These are phyloP conservation scores for Termitomyces sp. DNA, from an alignment of 768 basidiomycete species.

Conservation along the genomic window DNA sequence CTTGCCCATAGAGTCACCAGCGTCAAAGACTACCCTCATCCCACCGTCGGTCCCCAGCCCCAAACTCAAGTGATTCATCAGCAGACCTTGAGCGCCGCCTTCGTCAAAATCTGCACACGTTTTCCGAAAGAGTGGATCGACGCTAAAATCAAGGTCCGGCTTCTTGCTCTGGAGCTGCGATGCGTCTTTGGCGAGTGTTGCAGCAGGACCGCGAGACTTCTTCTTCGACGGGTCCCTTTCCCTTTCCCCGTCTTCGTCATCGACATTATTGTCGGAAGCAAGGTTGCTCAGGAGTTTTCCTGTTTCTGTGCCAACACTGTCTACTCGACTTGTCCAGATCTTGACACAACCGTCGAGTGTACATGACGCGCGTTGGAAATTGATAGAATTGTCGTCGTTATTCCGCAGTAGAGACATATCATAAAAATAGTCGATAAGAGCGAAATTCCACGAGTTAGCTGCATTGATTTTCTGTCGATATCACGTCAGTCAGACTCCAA, in stretches of 20 bases:
- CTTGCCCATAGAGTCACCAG: constrained; percentile 82
- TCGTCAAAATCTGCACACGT: constrained; percentile 99
- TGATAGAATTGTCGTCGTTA: constrained; percentile 91
- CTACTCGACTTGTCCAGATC: constrained; percentile 98
- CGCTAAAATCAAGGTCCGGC: constrained; percentile 90
- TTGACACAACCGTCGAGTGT: constrained; percentile 99
- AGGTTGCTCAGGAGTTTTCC: constrained; percentile 93
- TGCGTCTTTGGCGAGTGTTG: constrained; percentile 87
- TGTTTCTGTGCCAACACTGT: constrained; percentile 94
- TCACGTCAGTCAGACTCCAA: constrained; percentile 9
- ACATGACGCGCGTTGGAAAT: constrained; percentile 97
- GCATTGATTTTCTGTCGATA: constrained; percentile 91
- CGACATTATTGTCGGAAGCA: constrained; percentile 46
- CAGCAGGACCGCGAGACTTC: constrained; percentile 63
- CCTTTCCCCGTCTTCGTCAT: constrained; percentile 55
- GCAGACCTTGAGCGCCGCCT: constrained; percentile 89
- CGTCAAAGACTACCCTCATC: constrained; percentile 92
- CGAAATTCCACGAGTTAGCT: constrained; percentile 95
- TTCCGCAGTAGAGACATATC: constrained; percentile 96
- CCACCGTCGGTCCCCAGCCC: constrained; percentile 75
- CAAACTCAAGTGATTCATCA: constrained; percentile 92
- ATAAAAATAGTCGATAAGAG: constrained; percentile 97
- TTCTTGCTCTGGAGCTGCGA: constrained; percentile 84
- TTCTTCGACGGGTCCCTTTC: constrained; percentile 55
- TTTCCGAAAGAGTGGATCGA: constrained; percentile 97